Base-by-base conservation (phyloP, 352 stramenopile species). In the Phytophthora hibernalis region DNA sequence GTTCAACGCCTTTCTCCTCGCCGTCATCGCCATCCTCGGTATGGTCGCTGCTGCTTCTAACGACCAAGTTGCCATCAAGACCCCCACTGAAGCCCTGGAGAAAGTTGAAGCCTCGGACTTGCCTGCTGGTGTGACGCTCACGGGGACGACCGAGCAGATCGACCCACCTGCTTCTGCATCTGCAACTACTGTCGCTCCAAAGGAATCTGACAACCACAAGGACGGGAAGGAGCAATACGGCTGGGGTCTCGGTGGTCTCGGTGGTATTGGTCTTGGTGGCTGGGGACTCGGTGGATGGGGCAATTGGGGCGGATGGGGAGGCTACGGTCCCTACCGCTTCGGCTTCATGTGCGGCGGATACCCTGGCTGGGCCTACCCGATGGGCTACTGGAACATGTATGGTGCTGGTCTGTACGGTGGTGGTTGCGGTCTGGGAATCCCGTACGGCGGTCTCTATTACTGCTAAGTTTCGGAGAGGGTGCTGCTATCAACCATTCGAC, bases 321-420 rank as follows among this genome's bases (percentile, higher is more conserved):
- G 47, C 28, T 51, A 72, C 98, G 98, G 10, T 70, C 96, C 69
- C 98, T 98, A 55, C 96, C 97, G 18, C 67, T 74, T 67, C 49
- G 58, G 68, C 33, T 76, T 65, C 53, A 33, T 24, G 2, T 72
- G 48, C 35, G 53, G 60, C 22, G 70, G 70, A 0, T 11, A 62
- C 12, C 21, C 40, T 33, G 70, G 70, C 1, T 79, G 70, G 70
- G 70, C 70, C n/a, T 79, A 79, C 52, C 70, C 70, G 50, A 48
- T 79, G 11, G 37, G 37, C n/a, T 79, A 73, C 66, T 79, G 70
- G 70, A 79, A 75, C 38, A 26, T 62, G 16, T 73, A 62, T 40
- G 64, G 56, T 12, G 28, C 57, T 5, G 56, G 42, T 37, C 38
- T 63, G 8, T 68, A 63, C 48, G 42, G 51, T 18, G 57, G 50